Base-by-base conservation (phyloP, 306 rosid species). In the Fagus crenata region DNA sequence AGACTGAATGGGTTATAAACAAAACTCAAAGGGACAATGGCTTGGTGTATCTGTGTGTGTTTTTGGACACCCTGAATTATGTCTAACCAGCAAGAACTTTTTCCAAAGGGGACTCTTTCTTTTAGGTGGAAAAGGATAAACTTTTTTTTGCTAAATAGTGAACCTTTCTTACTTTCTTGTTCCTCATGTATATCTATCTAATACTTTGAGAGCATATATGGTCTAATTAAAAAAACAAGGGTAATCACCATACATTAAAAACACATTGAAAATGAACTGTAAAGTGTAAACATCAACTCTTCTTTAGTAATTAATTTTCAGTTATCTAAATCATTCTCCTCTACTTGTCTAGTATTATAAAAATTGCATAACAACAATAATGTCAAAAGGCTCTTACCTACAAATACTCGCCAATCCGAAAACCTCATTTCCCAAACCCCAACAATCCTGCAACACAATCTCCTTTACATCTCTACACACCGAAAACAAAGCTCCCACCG, bases 391-490 rank as follows among this genome's bases (percentile, higher is more conserved):
- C 51, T 15, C 49, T 70, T 77, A 93, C 98, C 98, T 88, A 88
- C 89, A 91, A 73, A 75, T 70, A 81, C 78, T 86, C 0, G 98
- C 97, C 68, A 89, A 77, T 61, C 77, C 56, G 72, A 93, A 86
- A 69, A 85, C 67, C 41, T 60, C 85, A 69, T 93, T 65, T 14
- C 80, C 92, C 90, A 93, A 76, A 4, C 98, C 98, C 96, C 93
- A 93, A 72, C 96, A 93, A 36, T 93, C 91, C 81, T 89, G 89
- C 64, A 93, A 70, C 68, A 91, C 78, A 70, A 91, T 71, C 82
- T 91, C 97, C 80, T 80, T 87, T 2, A 89, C 93, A 74, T 80
- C 77, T 61, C 84, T 84, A 80, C 96, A 88, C 33, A 90, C 82
- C 5, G 67, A 49, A 64, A 91, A 90, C 80, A 91, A 67, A 9